Evolutionary conservation across 345 rosid species (phyloP).

Genomic region (Brassica cretica): DNA sequence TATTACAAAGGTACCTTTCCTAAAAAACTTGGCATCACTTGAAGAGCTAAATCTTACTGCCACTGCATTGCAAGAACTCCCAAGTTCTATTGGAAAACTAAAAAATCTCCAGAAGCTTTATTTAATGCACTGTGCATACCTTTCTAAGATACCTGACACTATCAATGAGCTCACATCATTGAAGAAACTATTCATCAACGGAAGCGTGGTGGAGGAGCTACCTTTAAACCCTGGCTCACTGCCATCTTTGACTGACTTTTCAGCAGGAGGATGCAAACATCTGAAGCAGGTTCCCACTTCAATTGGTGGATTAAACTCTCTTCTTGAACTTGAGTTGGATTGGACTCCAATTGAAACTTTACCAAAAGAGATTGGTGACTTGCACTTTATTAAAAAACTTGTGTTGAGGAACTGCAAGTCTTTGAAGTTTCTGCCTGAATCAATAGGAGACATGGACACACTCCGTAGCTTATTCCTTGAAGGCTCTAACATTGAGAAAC

Average conservation of each 20-base stretch:
- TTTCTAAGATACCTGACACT: slow-evolving; percentile 24
- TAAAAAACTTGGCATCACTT: slow-evolving; percentile 23
- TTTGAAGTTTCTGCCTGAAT: slow-evolving; percentile 9
- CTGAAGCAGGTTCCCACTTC: slow-evolving; percentile 29
- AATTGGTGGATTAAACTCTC: slow-evolving; percentile 31
- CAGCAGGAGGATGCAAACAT: slow-evolving; percentile 18
- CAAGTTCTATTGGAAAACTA: slow-evolving; percentile 16
- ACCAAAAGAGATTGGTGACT: slow-evolving; percentile 22
- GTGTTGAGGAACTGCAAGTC: slow-evolving; percentile 22
- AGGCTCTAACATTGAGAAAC: slow-evolving; percentile 35
- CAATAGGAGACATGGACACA: slow-evolving; percentile 30
- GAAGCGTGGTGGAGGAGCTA: slow-evolving; percentile 20
- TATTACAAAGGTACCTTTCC: slow-evolving; percentile 13
- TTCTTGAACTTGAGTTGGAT: slow-evolving; percentile 27
- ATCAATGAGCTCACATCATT: slow-evolving; percentile 26
- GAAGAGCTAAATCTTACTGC: slow-evolving; percentile 15
- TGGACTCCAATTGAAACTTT: slow-evolving; percentile 16
- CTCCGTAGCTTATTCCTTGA: neutral
- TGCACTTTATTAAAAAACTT: slow-evolving; percentile 14
- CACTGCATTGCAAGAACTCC: slow-evolving; percentile 27
- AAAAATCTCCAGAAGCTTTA: slow-evolving; percentile 25
- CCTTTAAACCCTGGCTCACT: slow-evolving; percentile 10
- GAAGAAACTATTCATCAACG: slow-evolving; percentile 22
- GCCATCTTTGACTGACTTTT: slow-evolving; percentile 21
- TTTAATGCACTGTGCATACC: slow-evolving; percentile 15